phyloP scores from a whole-genome alignment of 2,329 filamentous ascomycete species.

The Aureobasidium sp. region DNA sequence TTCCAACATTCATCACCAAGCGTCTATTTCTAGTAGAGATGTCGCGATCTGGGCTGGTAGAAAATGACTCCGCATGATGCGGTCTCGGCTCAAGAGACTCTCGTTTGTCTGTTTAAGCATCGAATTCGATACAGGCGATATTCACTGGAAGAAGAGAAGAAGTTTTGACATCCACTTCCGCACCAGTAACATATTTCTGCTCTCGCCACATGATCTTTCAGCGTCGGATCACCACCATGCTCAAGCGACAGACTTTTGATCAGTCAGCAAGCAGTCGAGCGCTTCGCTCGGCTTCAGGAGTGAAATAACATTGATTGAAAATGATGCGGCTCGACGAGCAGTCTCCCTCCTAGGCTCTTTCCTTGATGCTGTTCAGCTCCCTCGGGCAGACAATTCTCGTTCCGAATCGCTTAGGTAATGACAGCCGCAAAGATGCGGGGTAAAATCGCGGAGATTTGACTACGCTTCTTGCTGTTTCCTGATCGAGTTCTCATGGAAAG shows the following conservation, averaged over 20 bases:
- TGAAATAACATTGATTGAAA: background rate
- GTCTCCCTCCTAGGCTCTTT: too few relatives aligned
- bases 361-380: background rate
- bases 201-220: background rate
- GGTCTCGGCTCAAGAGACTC: too few relatives aligned
- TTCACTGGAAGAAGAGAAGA: too few relatives aligned
- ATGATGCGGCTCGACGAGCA: background rate
- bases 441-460: background rate
- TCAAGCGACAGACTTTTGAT: background rate
- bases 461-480: background rate
- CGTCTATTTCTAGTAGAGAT: too few relatives aligned
- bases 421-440: background rate
- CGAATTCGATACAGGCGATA: too few relatives aligned
- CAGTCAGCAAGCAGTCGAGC: too few relatives aligned
- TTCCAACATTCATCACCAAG: too few relatives aligned
- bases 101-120: too few relatives aligned
- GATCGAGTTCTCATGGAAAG: background rate
- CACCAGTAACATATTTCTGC: background rate
- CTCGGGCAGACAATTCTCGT: background rate
- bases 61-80: too few relatives aligned
- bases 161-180: too few relatives aligned
- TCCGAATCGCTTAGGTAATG: background rate
- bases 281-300: background rate
- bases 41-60: too few relatives aligned
- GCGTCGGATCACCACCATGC: background rate